Conservation (phyloP, 2,329 filamentous ascomycete species). For the Aspergillus melleus region DNA sequence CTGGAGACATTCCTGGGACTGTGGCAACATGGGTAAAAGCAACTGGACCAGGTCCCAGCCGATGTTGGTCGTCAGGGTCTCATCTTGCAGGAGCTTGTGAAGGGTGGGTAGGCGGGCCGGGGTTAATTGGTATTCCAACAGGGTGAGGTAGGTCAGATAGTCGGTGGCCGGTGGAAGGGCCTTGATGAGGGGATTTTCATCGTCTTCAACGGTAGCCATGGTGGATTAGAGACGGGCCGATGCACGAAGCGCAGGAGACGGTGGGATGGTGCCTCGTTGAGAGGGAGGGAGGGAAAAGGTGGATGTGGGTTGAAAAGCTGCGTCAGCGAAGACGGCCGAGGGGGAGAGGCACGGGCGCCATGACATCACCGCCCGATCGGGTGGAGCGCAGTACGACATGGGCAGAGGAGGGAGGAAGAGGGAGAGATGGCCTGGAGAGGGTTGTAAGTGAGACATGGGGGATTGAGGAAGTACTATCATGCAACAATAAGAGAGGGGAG, state of each 20-base stretch:
- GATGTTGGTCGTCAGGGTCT: slow-evolving; percentile 61
- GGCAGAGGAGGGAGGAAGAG: too few relatives aligned
- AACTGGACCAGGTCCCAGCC: slow-evolving; percentile 67
- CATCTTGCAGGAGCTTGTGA: slow-evolving; percentile 61
- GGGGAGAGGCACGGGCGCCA: neutral
- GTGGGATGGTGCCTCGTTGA: neutral
- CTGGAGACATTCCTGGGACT: slow-evolving; percentile 59
- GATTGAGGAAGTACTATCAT: too few relatives aligned
- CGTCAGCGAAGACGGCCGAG: neutral
- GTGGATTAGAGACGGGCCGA: slow-evolving; percentile 8
- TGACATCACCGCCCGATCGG: neutral
- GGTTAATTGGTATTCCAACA: slow-evolving; percentile 65
- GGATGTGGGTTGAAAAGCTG: neutral
- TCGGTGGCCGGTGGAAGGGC: slow-evolving; percentile 63
- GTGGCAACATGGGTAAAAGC: slow-evolving; percentile 60
- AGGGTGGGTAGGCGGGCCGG: slow-evolving; percentile 58
- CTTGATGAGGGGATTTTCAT: slow-evolving; percentile 54
- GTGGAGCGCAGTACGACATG: too few relatives aligned
- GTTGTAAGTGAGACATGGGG: too few relatives aligned
- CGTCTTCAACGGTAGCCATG: slow-evolving; percentile 21
- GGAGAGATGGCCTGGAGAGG: too few relatives aligned
- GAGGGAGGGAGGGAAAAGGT: neutral
- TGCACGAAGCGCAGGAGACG: slow-evolving; percentile 7
- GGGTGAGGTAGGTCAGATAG: slow-evolving; percentile 65
- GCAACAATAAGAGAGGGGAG: too few relatives aligned